phyloP scores from a whole-genome alignment of 2,329 filamentous ascomycete genomes.

The Mariannaea sp. region DNA sequence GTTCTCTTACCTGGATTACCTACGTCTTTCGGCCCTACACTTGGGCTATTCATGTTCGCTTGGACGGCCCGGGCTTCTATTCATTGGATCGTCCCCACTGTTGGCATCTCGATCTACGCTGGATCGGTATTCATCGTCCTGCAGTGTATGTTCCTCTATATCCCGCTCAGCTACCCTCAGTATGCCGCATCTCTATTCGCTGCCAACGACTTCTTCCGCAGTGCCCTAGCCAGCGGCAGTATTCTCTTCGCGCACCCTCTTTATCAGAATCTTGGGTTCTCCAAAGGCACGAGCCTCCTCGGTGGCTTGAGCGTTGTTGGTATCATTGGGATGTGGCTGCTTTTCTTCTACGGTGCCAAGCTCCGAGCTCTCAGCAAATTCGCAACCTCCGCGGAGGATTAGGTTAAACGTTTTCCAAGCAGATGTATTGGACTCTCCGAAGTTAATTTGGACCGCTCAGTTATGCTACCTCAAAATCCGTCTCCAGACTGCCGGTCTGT shows the following conservation, averaged over 20 bases:
- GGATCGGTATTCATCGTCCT: conserved; percentile 37
- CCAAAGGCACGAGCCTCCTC: background rate
- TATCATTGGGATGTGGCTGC: background rate
- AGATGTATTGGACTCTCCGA: too few species aligned
- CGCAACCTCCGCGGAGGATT: background rate
- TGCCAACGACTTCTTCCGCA: conserved; percentile 53
- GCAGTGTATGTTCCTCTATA: conserved; percentile 45
- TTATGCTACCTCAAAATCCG: too few species aligned
- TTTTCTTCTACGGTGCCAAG: background rate
- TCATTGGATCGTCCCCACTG: conserved; percentile 43
- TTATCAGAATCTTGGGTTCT: conserved; percentile 1
- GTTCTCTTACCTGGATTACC: conserved; percentile 42
- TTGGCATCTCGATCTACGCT: conserved; percentile 45
- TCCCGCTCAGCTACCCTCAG: conserved; percentile 48
- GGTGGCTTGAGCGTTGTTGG: conserved; percentile 4
- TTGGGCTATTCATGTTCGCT: conserved; percentile 48
- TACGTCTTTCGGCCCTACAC: conserved; percentile 41
- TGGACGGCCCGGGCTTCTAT: conserved; percentile 41
- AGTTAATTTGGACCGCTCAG: too few species aligned
- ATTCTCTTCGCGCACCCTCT: conserved; percentile 6
- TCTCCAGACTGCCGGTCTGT: too few species aligned
- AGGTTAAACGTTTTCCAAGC: background rate
- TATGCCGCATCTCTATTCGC: conserved; percentile 59
- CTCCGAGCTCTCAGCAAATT: conserved; percentile 3
- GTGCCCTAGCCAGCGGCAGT: background rate